A percentile compares a stretch with the other conserved stretches of the same genome.
Conservation (phyloP, 257 asterid species). For the Primulina eburnea region DNA sequence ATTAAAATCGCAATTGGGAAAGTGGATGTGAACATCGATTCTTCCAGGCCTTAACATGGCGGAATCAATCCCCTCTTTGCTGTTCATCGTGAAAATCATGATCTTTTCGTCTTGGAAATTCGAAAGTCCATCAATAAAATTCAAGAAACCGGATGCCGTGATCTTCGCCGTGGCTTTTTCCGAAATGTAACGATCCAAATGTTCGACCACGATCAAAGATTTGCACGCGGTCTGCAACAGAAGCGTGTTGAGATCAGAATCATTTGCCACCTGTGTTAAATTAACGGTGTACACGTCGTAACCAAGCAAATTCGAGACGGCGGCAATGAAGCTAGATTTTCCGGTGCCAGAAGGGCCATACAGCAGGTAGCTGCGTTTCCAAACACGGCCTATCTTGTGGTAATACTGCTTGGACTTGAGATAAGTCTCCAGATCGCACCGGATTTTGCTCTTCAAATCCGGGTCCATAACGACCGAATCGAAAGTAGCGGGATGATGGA, state of each 20-base stretch:
- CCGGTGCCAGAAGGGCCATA: conserved; percentile 80
- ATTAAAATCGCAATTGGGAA: conserved; percentile 55
- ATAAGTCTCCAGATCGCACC: conserved; percentile 49
- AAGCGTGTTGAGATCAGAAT: conserved; percentile 51
- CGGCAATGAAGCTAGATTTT: conserved; percentile 64
- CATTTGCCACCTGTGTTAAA: conserved; percentile 41
- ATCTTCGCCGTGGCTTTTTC: conserved; percentile 36
- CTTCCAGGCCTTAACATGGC: conserved; percentile 56
- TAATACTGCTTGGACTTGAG: conserved; percentile 61
- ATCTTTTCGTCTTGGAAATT: conserved; percentile 50
- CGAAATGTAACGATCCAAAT: conserved; percentile 43
- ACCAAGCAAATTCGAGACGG: conserved; percentile 51
- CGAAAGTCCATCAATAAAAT: conserved; percentile 63
- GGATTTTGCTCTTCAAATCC: conserved; percentile 50
- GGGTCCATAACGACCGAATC: conserved; percentile 55
- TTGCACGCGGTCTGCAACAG: conserved; percentile 41
- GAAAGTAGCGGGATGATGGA: conserved; percentile 46
- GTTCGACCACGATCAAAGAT: conserved; percentile 61
- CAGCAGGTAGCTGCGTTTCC: conserved; percentile 65
- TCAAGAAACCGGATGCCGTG: conserved; percentile 46
- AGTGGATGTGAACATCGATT: conserved; percentile 53
- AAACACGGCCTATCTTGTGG: conserved; percentile 62
- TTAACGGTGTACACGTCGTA: conserved; percentile 59
- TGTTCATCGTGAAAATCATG: conserved; percentile 59
- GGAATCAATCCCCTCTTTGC: conserved; percentile 50